Evolutionary conservation across 2,329 filamentous ascomycete genomes (phyloP).

Genomic region (Xylaria sp.): DNA sequence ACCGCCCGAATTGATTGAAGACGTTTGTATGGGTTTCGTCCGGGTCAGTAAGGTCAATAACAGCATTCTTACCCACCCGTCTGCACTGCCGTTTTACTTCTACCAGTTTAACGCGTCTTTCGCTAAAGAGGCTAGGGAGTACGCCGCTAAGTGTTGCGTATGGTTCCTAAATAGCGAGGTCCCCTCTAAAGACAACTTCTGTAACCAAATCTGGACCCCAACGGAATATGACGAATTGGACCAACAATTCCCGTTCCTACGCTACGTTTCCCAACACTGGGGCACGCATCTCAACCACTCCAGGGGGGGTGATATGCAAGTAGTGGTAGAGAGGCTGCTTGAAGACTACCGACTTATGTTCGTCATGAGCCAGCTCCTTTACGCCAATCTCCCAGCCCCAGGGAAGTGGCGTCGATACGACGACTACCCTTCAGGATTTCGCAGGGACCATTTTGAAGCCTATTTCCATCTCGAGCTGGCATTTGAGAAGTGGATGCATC

Average conservation of each 20-base stretch:
- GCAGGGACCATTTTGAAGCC: slow-evolving; percentile 21
- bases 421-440: slow-evolving; percentile 19
- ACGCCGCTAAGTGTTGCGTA: slow-evolving; percentile 17
- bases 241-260: slow-evolving; percentile 16
- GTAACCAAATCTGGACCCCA: slow-evolving; percentile 21
- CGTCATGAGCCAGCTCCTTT: slow-evolving; percentile 23
- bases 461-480: slow-evolving; percentile 18
- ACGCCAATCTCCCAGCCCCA: slow-evolving; percentile 17
- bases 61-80: slow-evolving; percentile 11
- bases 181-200: slow-evolving; percentile 14
- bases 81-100: slow-evolving; percentile 26
- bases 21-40: slow-evolving; percentile 23
- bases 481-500: slow-evolving; percentile 18
- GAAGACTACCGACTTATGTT: slow-evolving; percentile 16
- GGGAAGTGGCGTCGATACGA: slow-evolving; percentile 4
- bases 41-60: slow-evolving; percentile 7
- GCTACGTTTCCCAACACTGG: slow-evolving; percentile 17
- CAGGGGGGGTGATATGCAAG: slow-evolving; percentile 4
- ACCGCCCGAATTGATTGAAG: slow-evolving; percentile 20
- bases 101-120: slow-evolving; percentile 17
- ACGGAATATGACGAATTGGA: slow-evolving; percentile 20
- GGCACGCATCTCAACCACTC: slow-evolving; percentile 15
- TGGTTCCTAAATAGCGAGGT: slow-evolving; percentile 19
- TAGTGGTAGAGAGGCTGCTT: slow-evolving; percentile 1
- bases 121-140: slow-evolving; percentile 16